Percentiles rank a stretch among this genome's conserved stretches.
Conservation (phyloP, 2,329 filamentous ascomycete genomes). For the Aspergillus costaricaensis region DNA sequence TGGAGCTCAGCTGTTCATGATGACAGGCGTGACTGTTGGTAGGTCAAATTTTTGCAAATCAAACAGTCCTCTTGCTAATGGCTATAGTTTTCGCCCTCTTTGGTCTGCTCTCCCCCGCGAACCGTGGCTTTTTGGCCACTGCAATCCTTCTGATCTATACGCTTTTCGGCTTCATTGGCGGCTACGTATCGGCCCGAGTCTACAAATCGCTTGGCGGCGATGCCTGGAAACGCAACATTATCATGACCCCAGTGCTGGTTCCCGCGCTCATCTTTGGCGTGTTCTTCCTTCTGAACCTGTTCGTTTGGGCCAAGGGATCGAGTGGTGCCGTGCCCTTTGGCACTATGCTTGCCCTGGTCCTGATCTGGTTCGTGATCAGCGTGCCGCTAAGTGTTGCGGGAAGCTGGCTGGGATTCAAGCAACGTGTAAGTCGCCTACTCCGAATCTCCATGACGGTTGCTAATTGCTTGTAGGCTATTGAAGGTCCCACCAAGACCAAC, state of each 20-base stretch:
- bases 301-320: slow-evolving; percentile 90
- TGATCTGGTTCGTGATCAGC: slow-evolving; percentile 96
- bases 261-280: slow-evolving; percentile 80
- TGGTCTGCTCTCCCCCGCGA: slow-evolving; percentile 92
- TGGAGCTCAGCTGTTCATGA: slow-evolving; percentile 94
- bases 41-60: slow-evolving; percentile 24
- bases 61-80: slow-evolving; percentile 3
- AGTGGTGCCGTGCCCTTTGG: slow-evolving; percentile 94
- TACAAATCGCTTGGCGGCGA: slow-evolving; percentile 95
- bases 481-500: slow-evolving; percentile 88
- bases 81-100: slow-evolving; percentile 75
- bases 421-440: slow-evolving; percentile 45
- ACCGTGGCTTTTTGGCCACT: slow-evolving; percentile 89
- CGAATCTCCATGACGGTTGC: not conserved
- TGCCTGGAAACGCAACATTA: slow-evolving; percentile 91
- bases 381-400: slow-evolving; percentile 87
- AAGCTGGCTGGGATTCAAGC: slow-evolving; percentile 90
- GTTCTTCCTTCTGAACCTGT: slow-evolving; percentile 94
- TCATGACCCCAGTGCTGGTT: slow-evolving; percentile 80
- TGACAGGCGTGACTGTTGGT: slow-evolving; percentile 89
- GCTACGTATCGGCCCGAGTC: slow-evolving; percentile 83
- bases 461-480: slow-evolving; percentile 54
- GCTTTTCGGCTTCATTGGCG: slow-evolving; percentile 85
- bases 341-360: slow-evolving; percentile 91
- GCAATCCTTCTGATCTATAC: slow-evolving; percentile 94